These are phyloP conservation scores for Vitis hybrid DNA, from an alignment of 177 flowering plant species.

Conservation along the genomic window DNA sequence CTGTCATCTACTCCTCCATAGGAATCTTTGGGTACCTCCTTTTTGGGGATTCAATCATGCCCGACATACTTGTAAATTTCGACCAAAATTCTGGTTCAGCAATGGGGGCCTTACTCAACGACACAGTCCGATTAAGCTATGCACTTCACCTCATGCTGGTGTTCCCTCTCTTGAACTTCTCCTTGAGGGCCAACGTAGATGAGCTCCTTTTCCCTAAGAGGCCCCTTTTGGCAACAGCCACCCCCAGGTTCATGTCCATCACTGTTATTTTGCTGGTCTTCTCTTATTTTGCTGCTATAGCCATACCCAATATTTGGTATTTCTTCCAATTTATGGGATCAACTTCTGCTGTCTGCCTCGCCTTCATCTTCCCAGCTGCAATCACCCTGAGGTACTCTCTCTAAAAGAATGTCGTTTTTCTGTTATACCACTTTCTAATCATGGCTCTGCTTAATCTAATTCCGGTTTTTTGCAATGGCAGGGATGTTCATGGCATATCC, in stretches of 20 bases:
- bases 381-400: constrained; percentile 69
- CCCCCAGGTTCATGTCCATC: constrained; percentile 45
- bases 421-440: background rate
- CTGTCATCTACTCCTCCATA: constrained; percentile 56
- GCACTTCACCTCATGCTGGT: constrained; percentile 83
- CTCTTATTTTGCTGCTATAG: constrained; percentile 61
- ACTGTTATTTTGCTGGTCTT: constrained; percentile 42
- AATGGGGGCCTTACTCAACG: constrained; percentile 51
- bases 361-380: constrained; percentile 88
- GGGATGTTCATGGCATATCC: constrained; percentile 70
- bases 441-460: background rate
- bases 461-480: constrained; percentile 21
- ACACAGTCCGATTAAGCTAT: constrained; percentile 74
- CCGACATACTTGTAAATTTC: constrained; percentile 78
- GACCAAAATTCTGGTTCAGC: constrained; percentile 48
- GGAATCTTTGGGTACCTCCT: constrained; percentile 86
- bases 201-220: constrained; percentile 64
- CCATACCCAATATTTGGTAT: constrained; percentile 84
- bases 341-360: constrained; percentile 69
- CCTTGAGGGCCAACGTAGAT: constrained; percentile 64
- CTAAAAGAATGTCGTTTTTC: background rate
- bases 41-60: constrained; percentile 70
- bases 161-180: constrained; percentile 85
- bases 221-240: constrained; percentile 38
- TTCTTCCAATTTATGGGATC: constrained; percentile 89